A percentile compares a stretch with the other conserved stretches of the same genome.
phyloP scores from a whole-genome alignment of 2,329 filamentous ascomycete genomes.

The Hypomyces rosellus region DNA sequence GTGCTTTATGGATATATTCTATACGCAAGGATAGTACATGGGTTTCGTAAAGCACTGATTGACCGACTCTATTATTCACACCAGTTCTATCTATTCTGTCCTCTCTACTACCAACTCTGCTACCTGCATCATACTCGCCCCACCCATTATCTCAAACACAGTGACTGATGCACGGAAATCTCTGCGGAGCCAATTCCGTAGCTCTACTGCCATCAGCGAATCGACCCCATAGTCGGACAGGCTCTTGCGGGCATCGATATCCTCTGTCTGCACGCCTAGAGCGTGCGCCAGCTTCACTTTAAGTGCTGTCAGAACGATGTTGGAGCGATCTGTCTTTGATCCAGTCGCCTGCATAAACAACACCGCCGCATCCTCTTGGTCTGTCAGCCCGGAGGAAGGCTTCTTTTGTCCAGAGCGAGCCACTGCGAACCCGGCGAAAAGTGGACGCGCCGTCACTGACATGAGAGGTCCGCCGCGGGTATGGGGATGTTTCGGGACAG shows the following conservation, averaged over 20 bases:
- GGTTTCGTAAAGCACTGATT: too few species aligned
- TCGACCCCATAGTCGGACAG: slow-evolving; percentile 20
- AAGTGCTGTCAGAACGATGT: slow-evolving; percentile 17
- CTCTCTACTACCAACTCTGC: neutral
- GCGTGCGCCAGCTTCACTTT: slow-evolving; percentile 25
- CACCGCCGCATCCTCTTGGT: neutral
- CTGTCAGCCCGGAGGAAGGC: too few species aligned
- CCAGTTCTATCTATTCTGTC: neutral
- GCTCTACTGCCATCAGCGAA: slow-evolving; percentile 37
- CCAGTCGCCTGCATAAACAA: neutral
- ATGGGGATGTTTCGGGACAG: too few species aligned
- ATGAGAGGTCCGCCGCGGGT: too few species aligned
- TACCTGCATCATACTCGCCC: neutral
- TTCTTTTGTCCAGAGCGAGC: too few species aligned
- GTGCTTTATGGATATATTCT: too few species aligned
- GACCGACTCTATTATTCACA: too few species aligned
- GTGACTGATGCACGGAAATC: slow-evolving; percentile 28
- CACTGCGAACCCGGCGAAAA: neutral
- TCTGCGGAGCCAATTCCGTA: slow-evolving; percentile 35
- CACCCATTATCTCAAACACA: slow-evolving; percentile 31
- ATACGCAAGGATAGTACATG: too few species aligned
- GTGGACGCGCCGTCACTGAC: neutral
- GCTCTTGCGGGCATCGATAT: slow-evolving; percentile 17
- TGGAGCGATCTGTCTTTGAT: neutral
- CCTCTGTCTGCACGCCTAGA: slow-evolving; percentile 22